Percentiles rank a stretch among this genome's conserved stretches.
Conservation (phyloP, 192 early-diverging fungal genomes). For the Backusella psychrophila region DNA sequence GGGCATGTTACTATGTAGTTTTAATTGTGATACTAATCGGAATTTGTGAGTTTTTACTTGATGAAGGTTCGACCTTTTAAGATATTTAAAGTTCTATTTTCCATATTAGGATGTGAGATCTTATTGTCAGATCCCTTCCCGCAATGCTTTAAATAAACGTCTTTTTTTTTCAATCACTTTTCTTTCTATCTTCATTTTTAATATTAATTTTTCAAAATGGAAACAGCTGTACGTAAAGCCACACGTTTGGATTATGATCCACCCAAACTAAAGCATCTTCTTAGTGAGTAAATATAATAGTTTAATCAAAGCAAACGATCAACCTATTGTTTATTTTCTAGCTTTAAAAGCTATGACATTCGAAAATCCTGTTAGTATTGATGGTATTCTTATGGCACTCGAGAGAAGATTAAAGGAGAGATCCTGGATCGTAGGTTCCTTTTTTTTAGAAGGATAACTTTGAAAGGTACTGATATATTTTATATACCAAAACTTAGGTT, state of each 20-base stretch:
- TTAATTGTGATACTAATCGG: too few relatives aligned
- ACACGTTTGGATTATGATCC: slow-evolving; percentile 81
- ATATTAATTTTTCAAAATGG: slow-evolving; percentile 35
- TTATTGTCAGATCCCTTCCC: not conserved
- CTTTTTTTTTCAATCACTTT: not conserved
- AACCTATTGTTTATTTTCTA: not conserved
- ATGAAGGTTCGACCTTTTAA: not conserved
- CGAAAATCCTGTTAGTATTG: slow-evolving; percentile 33
- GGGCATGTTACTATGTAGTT: too few relatives aligned
- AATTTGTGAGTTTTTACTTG: not conserved
- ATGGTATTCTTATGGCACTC: slow-evolving; percentile 49
- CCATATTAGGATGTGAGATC: not conserved
- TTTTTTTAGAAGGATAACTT: not conserved
- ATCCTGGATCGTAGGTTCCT: slow-evolving; percentile 60
- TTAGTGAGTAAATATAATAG: slow-evolving; percentile 36
- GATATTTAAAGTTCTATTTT: not conserved
- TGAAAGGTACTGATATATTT: not conserved
- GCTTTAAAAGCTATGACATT: slow-evolving; percentile 25
- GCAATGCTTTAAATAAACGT: not conserved
- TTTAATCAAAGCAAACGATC: not conserved
- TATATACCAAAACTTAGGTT: slow-evolving; percentile 39
- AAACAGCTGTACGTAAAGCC: slow-evolving; percentile 71
- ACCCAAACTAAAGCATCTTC: slow-evolving; percentile 95
- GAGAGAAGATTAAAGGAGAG: slow-evolving; percentile 47
- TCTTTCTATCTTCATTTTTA: not conserved